phyloP scores from a whole-genome alignment of 257 asterid genomes.

The Solanum neorickii region DNA sequence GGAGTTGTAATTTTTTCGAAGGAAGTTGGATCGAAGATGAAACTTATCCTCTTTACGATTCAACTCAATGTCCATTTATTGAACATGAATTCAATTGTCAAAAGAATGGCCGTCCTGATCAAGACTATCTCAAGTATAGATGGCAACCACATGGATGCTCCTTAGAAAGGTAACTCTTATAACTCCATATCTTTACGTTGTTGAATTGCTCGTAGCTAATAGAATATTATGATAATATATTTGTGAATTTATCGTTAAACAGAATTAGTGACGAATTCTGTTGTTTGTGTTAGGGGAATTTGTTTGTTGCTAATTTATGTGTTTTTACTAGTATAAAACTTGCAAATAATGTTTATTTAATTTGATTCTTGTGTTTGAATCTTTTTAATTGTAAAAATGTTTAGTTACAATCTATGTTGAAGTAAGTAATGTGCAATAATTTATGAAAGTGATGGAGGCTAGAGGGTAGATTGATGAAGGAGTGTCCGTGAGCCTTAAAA shows the following conservation, averaged over 20 bases:
- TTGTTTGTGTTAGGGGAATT: not conserved
- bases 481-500: not conserved
- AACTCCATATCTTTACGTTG: too few species aligned
- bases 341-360: not conserved
- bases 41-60: conserved; percentile 36
- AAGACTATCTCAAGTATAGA: conserved; percentile 39
- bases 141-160: conserved; percentile 68
- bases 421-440: not conserved
- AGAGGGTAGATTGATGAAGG: not conserved
- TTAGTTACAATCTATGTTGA: not conserved
- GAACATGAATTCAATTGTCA: conserved; percentile 66
- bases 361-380: not conserved
- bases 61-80: conserved; percentile 58
- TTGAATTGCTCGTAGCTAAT: not conserved
- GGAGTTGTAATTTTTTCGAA: conserved; percentile 32
- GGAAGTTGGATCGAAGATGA: conserved; percentile 51
- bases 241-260: too few species aligned
- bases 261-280: too few species aligned
- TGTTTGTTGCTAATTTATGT: not conserved
- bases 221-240: not conserved
- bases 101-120: conserved; percentile 65
- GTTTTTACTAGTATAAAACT: not conserved
- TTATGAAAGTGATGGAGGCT: not conserved
- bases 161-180: conserved; percentile 31
- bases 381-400: not conserved